Evolutionary conservation across 768 basidiomycete genomes (phyloP).

Genomic region (Boletus pseudopeckii): DNA sequence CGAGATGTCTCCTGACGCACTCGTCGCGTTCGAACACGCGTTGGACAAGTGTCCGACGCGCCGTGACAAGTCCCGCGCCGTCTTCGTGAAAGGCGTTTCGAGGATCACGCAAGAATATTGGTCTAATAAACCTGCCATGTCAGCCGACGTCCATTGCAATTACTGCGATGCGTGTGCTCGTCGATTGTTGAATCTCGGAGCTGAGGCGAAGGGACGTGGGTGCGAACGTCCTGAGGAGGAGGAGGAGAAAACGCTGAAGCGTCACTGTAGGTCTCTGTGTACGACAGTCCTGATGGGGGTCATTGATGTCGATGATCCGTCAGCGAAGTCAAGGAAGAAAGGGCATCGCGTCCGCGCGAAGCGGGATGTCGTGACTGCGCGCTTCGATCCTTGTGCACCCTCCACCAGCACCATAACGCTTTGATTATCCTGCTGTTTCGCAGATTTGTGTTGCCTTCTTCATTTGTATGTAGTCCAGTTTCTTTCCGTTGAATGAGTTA

Average conservation of each 20-base stretch:
- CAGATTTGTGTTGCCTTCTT: neutral
- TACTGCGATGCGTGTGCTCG: slow-evolving; percentile 1
- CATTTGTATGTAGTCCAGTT: neutral
- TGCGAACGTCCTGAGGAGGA: neutral
- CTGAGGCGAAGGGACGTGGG: neutral
- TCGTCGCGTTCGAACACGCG: slow-evolving; percentile 15
- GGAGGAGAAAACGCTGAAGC: neutral
- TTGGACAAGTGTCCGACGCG: slow-evolving; percentile 13
- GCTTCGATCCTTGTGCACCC: slow-evolving; percentile 7
- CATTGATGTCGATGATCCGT: neutral
- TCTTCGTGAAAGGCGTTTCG: neutral
- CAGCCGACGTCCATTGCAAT: neutral
- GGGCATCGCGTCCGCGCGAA: neutral
- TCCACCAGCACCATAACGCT: slow-evolving; percentile 12
- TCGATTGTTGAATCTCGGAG: neutral
- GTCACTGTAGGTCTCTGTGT: slow-evolving; percentile 7
- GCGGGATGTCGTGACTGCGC: neutral
- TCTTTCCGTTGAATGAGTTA: neutral
- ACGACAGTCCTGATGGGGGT: neutral
- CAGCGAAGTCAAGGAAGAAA: slow-evolving; percentile 9
- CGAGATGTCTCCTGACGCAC: slow-evolving; percentile 4
- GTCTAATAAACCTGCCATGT: neutral
- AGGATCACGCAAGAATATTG: slow-evolving; percentile 8
- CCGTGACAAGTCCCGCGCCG: neutral
- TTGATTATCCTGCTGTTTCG: neutral